Percentiles rank a stretch among this genome's conserved stretches.
Evolutionary conservation across 1,284 basidiomycete genomes (phyloP).

Genomic region (Heterobasidion parviporum): DNA sequence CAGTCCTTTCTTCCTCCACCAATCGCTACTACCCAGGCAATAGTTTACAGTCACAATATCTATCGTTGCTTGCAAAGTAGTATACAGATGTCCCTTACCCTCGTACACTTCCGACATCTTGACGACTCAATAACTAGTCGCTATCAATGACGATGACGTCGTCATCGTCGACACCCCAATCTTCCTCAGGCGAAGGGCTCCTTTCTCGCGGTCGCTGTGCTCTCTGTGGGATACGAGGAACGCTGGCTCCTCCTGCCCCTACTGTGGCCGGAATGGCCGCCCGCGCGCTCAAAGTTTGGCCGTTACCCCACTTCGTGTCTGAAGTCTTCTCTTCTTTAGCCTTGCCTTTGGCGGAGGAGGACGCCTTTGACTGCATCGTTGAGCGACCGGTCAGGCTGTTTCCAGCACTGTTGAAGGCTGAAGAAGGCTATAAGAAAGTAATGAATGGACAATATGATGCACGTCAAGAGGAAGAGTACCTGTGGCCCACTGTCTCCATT

Average conservation of each 20-base stretch:
- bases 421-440: conserved; percentile 18
- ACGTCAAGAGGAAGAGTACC: conserved; percentile 7
- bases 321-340: conserved; percentile 34
- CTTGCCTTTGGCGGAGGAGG: conserved; percentile 41
- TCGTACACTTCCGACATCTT: neutral
- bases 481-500: conserved; percentile 10
- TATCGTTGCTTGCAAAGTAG: no score
- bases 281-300: conserved; percentile 44
- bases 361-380: conserved; percentile 17
- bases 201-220: conserved; percentile 28
- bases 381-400: conserved; percentile 66
- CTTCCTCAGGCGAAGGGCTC: conserved; percentile 52
- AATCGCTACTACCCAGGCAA: neutral
- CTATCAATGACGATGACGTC: conserved; percentile 60
- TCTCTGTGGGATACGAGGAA: conserved; percentile 36
- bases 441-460: neutral
- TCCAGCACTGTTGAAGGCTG: conserved; percentile 80
- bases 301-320: conserved; percentile 43
- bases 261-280: conserved; percentile 20
- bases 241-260: conserved; percentile 44
- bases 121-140: conserved; percentile 26
- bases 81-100: no score
- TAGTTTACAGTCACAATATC: neutral
- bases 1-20: no score
- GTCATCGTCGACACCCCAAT: conserved; percentile 72